Conservation (phyloP, 2,329 filamentous ascomycete species). For the Cercospora sp. region DNA sequence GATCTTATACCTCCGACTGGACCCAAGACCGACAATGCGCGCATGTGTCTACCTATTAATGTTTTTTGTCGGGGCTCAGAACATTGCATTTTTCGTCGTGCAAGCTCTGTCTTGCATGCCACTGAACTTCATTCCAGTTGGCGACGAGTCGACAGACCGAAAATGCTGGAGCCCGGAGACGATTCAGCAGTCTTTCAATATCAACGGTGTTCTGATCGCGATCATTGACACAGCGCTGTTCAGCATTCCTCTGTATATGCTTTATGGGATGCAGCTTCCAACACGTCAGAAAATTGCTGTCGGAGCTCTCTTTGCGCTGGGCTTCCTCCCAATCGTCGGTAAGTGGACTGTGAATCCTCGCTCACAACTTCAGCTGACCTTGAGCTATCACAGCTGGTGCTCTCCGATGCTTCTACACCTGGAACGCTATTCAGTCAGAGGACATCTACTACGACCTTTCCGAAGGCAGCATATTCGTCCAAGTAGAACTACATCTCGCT, state of each 20-base stretch:
- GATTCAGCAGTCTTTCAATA: slow-evolving; percentile 21
- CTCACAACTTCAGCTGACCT: background rate
- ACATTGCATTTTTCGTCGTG: slow-evolving; percentile 11
- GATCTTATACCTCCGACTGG: slow-evolving; percentile 22
- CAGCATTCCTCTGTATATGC: slow-evolving; percentile 20
- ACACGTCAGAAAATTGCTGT: slow-evolving; percentile 19
- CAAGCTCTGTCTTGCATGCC: slow-evolving; percentile 17
- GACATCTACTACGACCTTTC: slow-evolving; percentile 20
- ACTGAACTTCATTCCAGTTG: slow-evolving; percentile 3
- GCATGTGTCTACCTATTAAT: slow-evolving; percentile 19
- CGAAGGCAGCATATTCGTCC: slow-evolving; percentile 14
- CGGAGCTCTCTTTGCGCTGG: slow-evolving; percentile 18
- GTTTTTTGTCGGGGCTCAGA: slow-evolving; percentile 11
- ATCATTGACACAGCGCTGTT: slow-evolving; percentile 18
- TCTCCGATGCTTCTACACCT: slow-evolving; percentile 23
- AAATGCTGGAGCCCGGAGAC: slow-evolving; percentile 14
- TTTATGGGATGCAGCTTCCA: slow-evolving; percentile 16
- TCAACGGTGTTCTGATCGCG: slow-evolving; percentile 14
- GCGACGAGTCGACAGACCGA: background rate
- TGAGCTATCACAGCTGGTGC: slow-evolving; percentile 14
- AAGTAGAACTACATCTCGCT: slow-evolving; percentile 23
- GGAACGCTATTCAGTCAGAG: slow-evolving; percentile 13
- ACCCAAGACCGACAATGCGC: slow-evolving; percentile 22
- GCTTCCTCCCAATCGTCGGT: slow-evolving; percentile 21
- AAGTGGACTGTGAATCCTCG: background rate